Percentiles rank a stretch among this genome's conserved stretches.
phyloP scores from a whole-genome alignment of 2,329 filamentous ascomycete species.

The Didymella glomerata region DNA sequence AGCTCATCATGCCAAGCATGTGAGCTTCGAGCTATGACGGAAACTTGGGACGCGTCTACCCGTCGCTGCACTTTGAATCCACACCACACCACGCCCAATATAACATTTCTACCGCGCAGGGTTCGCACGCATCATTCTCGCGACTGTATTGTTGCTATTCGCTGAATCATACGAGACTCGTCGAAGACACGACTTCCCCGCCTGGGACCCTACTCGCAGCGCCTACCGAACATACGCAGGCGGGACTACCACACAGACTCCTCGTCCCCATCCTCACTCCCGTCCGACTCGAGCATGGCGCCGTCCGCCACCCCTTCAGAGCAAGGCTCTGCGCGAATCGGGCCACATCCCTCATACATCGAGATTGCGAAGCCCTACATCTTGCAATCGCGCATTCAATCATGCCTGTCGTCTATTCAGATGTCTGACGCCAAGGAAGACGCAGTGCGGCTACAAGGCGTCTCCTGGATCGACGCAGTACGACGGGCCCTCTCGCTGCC shows the following conservation, averaged over 20 bases:
- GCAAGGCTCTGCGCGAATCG: slow-evolving; percentile 44
- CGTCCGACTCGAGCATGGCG: slow-evolving; percentile 36
- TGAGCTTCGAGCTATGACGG: slow-evolving; percentile 17
- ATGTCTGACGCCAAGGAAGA: slow-evolving; percentile 83
- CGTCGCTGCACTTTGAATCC: slow-evolving; percentile 1
- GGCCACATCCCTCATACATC: slow-evolving; percentile 70
- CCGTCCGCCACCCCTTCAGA: slow-evolving; percentile 39
- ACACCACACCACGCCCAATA: not conserved
- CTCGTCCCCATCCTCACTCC: slow-evolving; percentile 6
- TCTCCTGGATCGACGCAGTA: slow-evolving; percentile 87
- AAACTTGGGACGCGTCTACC: slow-evolving; percentile 14
- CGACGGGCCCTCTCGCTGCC: slow-evolving; percentile 81
- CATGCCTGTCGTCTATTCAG: slow-evolving; percentile 72
- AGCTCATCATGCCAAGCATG: slow-evolving; percentile 16
- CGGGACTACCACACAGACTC: slow-evolving; percentile 1
- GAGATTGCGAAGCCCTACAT: slow-evolving; percentile 77
- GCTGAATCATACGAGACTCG: slow-evolving; percentile 14
- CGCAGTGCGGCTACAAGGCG: slow-evolving; percentile 80
- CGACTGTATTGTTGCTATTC: slow-evolving; percentile 2
- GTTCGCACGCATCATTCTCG: not conserved
- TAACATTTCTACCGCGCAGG: slow-evolving; percentile 5
- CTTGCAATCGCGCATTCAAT: slow-evolving; percentile 80
- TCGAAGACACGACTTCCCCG: slow-evolving; percentile 15
- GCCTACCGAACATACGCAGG: slow-evolving; percentile 3
- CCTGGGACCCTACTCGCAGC: slow-evolving; percentile 17